A percentile compares a stretch with the other conserved stretches of the same genome.
phyloP scores from a whole-genome alignment of 176 grass and related monocot genomes.

The Aegilops longissima region DNA sequence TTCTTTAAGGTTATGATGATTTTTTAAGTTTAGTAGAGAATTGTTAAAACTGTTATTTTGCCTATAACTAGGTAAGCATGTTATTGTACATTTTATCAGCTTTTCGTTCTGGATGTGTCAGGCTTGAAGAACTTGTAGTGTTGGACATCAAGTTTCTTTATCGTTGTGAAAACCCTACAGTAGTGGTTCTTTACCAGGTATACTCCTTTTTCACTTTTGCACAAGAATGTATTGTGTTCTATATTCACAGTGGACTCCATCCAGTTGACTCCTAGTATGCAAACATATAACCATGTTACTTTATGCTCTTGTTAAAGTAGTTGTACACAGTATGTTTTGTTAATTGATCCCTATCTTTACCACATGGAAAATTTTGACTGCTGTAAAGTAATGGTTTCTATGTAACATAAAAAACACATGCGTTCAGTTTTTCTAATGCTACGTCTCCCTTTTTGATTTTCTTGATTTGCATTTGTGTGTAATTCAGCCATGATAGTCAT shows the following conservation, averaged over 20 bases:
- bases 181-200: constrained; percentile 67
- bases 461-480: not conserved
- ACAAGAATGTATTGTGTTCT: constrained; percentile 15
- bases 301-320: not conserved
- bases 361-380: not conserved
- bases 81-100: not conserved
- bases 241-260: not conserved
- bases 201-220: not conserved
- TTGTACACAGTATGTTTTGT: not conserved
- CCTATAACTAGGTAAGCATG: not conserved
- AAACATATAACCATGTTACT: not conserved
- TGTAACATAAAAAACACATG: not conserved
- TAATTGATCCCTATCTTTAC: not conserved
- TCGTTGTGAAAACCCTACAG: constrained; percentile 60
- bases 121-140: constrained; percentile 74
- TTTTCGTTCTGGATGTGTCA: constrained; percentile 21
- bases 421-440: not conserved
- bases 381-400: not conserved
- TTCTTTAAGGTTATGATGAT: too few species aligned
- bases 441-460: not conserved
- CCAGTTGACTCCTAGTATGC: not conserved
- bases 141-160: constrained; percentile 76
- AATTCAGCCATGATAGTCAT: constrained; percentile 1
- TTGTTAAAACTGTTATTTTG: not conserved
- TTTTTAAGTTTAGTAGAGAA: not conserved